Percentiles rank a stretch among this genome's conserved stretches.
Evolutionary conservation across 352 stramenopile species (phyloP).

Genomic region (Halophytophthora batemanensis): DNA sequence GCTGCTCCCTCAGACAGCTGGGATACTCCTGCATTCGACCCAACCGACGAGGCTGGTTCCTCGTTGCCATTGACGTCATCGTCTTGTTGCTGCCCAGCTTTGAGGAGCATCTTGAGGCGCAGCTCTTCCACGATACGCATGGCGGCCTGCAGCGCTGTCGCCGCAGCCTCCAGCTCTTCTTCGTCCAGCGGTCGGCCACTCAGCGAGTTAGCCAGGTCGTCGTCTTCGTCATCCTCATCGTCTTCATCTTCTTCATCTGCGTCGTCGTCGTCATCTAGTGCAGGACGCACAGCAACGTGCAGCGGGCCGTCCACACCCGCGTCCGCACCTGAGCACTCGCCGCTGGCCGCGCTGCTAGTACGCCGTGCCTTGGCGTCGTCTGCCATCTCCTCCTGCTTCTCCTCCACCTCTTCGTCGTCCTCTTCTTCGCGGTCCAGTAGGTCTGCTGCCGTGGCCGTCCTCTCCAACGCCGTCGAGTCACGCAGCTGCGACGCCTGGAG

Average conservation of each 20-base stretch:
- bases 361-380: conserved; percentile 3
- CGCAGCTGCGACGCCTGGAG: background rate
- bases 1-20: conserved; percentile 1
- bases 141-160: conserved; percentile 47
- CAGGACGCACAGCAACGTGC: conserved; percentile 13
- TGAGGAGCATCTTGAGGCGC: conserved; percentile 50
- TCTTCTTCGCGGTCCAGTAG: conserved; percentile 7
- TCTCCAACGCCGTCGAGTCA: conserved; percentile 7
- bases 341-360: background rate
- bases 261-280: conserved; percentile 24
- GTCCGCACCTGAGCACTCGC: conserved; percentile 1
- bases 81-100: conserved; percentile 32
- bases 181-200: conserved; percentile 32
- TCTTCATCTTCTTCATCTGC: conserved; percentile 43
- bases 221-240: conserved; percentile 2
- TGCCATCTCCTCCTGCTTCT: conserved; percentile 29
- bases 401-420: conserved; percentile 30
- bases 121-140: conserved; percentile 59
- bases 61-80: conserved; percentile 20
- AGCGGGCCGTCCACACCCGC: conserved; percentile 2
- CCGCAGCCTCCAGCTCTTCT: conserved; percentile 41
- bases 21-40: background rate
- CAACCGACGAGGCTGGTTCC: conserved; percentile 8
- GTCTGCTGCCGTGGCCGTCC: background rate
- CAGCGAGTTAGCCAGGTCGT: background rate